Conservation (phyloP, 371 early-diverging fungal genomes). For the Lichtheimia ramosa region DNA sequence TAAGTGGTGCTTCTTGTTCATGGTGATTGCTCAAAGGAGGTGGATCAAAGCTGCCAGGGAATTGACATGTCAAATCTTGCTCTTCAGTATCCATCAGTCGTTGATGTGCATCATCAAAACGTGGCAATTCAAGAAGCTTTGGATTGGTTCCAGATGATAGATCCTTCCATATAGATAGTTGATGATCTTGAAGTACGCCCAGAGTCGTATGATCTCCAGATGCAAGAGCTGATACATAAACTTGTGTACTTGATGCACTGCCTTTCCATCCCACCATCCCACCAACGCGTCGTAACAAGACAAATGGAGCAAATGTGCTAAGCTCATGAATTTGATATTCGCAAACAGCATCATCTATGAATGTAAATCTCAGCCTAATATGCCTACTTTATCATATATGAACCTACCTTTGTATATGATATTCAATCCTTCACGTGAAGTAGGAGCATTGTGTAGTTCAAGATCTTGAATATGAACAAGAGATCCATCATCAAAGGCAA, state of each 20-base stretch:
- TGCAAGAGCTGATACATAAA: background rate
- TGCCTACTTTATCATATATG: background rate
- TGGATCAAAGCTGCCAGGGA: conserved; percentile 12
- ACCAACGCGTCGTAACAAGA: background rate
- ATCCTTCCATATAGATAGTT: background rate
- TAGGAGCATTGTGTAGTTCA: conserved; percentile 1
- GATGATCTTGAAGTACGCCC: conserved; percentile 4
- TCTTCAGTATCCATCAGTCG: conserved; percentile 6
- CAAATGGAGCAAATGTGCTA: conserved; percentile 5
- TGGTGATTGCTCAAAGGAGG: background rate
- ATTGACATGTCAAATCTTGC: conserved; percentile 5
- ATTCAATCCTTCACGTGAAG: background rate
- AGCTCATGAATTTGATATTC: background rate
- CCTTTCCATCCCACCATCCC: background rate
- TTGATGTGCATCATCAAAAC: conserved; percentile 3
- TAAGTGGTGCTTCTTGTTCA: background rate
- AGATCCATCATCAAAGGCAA: conserved; percentile 8
- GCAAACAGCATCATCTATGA: conserved; percentile 1
- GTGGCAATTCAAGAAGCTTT: conserved; percentile 8
- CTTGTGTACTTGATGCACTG: background rate
- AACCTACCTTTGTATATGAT: conserved; percentile 6
- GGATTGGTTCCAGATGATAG: background rate
- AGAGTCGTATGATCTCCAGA: background rate
- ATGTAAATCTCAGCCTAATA: background rate
- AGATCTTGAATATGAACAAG: conserved; percentile 10